Percentiles rank a stretch among this genome's conserved stretches.
Conservation (phyloP, 2,329 filamentous ascomycete species). For the Trichoderma citrinoviride region DNA sequence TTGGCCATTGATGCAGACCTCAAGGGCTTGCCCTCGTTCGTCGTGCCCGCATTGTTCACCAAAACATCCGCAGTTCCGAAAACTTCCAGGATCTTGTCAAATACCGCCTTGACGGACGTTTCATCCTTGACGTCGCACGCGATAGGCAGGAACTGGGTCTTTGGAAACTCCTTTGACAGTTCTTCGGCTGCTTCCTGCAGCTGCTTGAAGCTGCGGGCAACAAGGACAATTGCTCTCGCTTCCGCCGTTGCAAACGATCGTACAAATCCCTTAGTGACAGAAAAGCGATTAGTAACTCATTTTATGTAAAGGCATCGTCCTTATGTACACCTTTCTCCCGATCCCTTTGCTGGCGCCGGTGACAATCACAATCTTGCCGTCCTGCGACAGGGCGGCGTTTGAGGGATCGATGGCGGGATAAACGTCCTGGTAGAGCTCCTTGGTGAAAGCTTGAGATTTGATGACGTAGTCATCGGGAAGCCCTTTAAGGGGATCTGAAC, state of each 20-base stretch:
- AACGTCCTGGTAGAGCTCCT: background rate
- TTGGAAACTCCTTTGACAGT: background rate
- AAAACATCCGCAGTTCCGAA: conserved; percentile 11
- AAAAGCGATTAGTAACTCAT: background rate
- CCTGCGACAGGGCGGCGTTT: conserved; percentile 10
- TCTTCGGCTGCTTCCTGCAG: conserved; percentile 10
- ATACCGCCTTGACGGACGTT: background rate
- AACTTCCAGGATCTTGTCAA: background rate
- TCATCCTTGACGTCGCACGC: background rate
- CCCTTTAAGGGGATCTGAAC: background rate
- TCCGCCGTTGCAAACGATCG: conserved; percentile 7
- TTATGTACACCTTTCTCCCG: background rate
- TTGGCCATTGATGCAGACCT: background rate
- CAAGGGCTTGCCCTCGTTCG: background rate
- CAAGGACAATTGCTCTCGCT: conserved; percentile 7
- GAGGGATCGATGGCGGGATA: conserved; percentile 12
- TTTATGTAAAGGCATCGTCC: background rate
- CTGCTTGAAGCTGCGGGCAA: background rate
- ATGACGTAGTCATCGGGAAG: background rate
- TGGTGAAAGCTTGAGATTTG: conserved; percentile 8
- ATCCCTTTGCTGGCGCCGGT: conserved; percentile 10
- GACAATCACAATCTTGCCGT: conserved; percentile 1
- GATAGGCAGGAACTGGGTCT: background rate
- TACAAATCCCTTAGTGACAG: background rate
- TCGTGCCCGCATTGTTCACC: conserved; percentile 7